Evolutionary conservation across 805 yeast genomes (phyloP).

Genomic region (Candida awuae): DNA sequence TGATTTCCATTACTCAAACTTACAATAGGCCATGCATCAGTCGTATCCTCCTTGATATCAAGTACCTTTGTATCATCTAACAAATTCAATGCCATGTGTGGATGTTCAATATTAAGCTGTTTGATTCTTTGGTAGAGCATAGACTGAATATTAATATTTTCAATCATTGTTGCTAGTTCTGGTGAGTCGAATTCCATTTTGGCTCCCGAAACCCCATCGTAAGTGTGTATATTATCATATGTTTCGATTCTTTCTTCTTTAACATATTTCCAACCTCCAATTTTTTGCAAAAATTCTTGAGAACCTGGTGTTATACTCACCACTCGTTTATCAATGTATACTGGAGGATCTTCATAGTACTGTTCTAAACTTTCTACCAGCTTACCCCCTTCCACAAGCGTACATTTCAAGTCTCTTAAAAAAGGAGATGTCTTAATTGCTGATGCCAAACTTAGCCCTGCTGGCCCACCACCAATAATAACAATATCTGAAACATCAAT

Average conservation of each 20-base stretch:
- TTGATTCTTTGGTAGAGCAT: constrained; percentile 50
- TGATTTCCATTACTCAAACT: constrained; percentile 55
- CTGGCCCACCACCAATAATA: constrained; percentile 96
- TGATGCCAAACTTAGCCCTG: constrained; percentile 81
- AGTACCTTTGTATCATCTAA: constrained; percentile 63
- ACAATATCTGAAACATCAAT: constrained; percentile 52
- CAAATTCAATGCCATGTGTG: constrained; percentile 31
- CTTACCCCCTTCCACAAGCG: constrained; percentile 67
- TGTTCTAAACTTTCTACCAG: constrained; percentile 39
- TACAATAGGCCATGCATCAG: constrained; percentile 68
- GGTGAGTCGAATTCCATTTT: constrained; percentile 63
- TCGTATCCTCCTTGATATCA: constrained; percentile 36
- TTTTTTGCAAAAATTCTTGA: constrained; percentile 51
- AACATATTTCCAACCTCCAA: constrained; percentile 72
- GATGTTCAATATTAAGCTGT: constrained; percentile 29
- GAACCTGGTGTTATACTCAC: constrained; percentile 82
- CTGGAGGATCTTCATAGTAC: constrained; percentile 40
- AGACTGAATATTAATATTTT: constrained; percentile 75
- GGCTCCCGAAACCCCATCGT: constrained; percentile 74
- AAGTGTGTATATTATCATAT: constrained; percentile 76
- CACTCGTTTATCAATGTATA: constrained; percentile 65
- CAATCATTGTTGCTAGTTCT: constrained; percentile 77
- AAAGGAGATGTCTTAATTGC: constrained; percentile 65
- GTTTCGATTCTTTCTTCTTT: constrained; percentile 63
- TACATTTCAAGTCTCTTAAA: constrained; percentile 51